Evolutionary conservation across 441 rosid species (phyloP).

Genomic region (Adansonia gregorii): DNA sequence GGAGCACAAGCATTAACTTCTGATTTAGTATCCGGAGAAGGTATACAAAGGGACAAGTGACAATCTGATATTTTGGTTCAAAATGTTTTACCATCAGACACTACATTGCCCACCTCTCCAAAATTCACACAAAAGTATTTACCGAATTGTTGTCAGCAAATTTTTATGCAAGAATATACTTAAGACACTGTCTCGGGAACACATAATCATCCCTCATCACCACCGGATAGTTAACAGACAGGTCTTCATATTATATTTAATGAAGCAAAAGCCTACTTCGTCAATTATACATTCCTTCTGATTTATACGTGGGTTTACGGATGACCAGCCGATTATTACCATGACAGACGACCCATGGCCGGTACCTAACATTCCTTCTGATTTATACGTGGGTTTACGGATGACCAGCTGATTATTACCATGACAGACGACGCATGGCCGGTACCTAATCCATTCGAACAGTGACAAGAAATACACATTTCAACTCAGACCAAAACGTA

Average conservation of each 20-base stretch:
- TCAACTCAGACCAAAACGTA: not conserved
- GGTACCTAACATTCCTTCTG: not conserved
- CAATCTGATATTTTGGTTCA: slow-evolving; percentile 36
- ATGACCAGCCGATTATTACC: not conserved
- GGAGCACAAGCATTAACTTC: slow-evolving; percentile 71
- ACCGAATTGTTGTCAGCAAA: not conserved
- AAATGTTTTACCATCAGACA: slow-evolving; percentile 36
- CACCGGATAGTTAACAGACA: not conserved
- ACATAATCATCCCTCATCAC: not conserved
- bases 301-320: not conserved
- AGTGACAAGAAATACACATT: not conserved
- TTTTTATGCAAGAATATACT: not conserved
- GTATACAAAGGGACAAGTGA: slow-evolving; percentile 34
- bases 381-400: not conserved
- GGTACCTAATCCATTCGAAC: not conserved
- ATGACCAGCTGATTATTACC: not conserved
- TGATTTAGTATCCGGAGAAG: slow-evolving; percentile 50
- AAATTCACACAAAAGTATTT: not conserved
- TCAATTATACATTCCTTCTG: not conserved
- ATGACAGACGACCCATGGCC: too few relatives aligned
- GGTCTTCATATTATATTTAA: too few relatives aligned
- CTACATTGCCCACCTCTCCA: slow-evolving; percentile 49
- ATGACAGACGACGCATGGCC: too few relatives aligned
- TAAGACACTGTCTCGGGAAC: not conserved
- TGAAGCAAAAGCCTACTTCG: not conserved